These are phyloP conservation scores for Aspergillus baeticus DNA, from an alignment of 495 filamentous ascomycete genomes.

Conservation along the genomic window DNA sequence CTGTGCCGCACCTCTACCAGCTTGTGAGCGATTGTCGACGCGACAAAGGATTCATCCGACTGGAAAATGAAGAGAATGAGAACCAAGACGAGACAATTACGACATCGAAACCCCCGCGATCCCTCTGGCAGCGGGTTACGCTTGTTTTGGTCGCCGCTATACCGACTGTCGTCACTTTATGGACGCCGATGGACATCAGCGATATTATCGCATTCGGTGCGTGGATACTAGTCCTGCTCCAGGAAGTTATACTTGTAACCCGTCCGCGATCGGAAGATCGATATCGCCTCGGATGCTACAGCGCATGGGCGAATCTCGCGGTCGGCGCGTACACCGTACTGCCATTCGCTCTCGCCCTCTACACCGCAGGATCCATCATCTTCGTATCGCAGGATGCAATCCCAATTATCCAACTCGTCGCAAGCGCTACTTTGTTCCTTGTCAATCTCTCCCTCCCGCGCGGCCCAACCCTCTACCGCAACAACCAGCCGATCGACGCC, in stretches of 20 bases:
- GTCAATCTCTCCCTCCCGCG: constrained; percentile 45
- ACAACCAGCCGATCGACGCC: constrained; percentile 54
- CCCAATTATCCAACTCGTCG: constrained; percentile 5
- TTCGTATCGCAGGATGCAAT: not conserved
- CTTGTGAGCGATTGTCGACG: not conserved
- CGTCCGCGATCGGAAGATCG: not conserved
- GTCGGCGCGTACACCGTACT: not conserved
- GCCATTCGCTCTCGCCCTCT: not conserved
- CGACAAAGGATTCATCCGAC: not conserved
- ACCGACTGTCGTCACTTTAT: not conserved
- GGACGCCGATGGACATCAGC: not conserved
- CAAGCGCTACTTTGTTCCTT: not conserved
- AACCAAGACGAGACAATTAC: not conserved
- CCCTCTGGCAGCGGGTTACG: constrained; percentile 1
- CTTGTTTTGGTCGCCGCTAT: not conserved
- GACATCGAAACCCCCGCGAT: not conserved
- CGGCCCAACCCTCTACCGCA: constrained; percentile 56
- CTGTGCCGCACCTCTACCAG: not conserved
- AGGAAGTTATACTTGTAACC: not conserved
- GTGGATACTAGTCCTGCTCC: constrained; percentile 10
- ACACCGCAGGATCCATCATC: not conserved
- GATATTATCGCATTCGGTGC: not conserved
- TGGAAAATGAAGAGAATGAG: not conserved
- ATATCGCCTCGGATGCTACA: constrained; percentile 11
- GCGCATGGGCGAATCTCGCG: not conserved